Conservation (phyloP, 23 red algal species). For the Agarophyton chilense region DNA sequence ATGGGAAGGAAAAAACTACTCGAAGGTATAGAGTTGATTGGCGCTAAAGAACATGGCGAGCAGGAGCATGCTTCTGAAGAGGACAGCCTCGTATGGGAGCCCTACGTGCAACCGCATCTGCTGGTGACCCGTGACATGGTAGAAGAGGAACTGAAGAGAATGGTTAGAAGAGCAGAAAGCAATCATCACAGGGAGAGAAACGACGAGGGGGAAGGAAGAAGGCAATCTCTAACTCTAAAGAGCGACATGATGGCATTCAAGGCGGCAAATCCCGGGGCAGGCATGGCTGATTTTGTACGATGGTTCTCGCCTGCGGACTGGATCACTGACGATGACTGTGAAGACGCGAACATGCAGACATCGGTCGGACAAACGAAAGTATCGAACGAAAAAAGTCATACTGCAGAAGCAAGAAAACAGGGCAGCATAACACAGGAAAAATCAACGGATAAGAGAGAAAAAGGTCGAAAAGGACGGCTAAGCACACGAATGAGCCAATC, state of each 20-base stretch:
- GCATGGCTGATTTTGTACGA: conserved; percentile 71
- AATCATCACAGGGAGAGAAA: background rate
- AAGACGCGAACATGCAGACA: background rate
- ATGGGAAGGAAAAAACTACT: conserved; percentile 43
- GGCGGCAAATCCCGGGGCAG: conserved; percentile 55
- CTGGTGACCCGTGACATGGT: conserved; percentile 75
- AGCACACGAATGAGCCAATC: conserved; percentile 48
- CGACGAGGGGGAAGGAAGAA: conserved; percentile 6
- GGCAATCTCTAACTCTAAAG: conserved; percentile 53
- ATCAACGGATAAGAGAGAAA: background rate
- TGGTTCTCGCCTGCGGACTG: conserved; percentile 77
- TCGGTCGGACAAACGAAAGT: background rate
- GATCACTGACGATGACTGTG: conserved; percentile 14
- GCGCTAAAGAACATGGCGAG: background rate
- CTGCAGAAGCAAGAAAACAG: background rate
- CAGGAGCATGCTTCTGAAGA: background rate
- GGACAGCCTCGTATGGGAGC: conserved; percentile 50
- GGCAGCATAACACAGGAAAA: background rate
- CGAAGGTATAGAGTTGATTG: conserved; percentile 30
- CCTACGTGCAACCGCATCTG: conserved; percentile 51
- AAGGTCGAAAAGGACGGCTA: conserved; percentile 35
- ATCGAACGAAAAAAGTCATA: background rate
- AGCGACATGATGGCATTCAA: conserved; percentile 80
- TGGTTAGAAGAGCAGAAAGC: conserved; percentile 50
- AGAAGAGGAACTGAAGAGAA: conserved; percentile 54